Conservation (phyloP, 106 monocot species). For the Platanthera guangdongensis region DNA sequence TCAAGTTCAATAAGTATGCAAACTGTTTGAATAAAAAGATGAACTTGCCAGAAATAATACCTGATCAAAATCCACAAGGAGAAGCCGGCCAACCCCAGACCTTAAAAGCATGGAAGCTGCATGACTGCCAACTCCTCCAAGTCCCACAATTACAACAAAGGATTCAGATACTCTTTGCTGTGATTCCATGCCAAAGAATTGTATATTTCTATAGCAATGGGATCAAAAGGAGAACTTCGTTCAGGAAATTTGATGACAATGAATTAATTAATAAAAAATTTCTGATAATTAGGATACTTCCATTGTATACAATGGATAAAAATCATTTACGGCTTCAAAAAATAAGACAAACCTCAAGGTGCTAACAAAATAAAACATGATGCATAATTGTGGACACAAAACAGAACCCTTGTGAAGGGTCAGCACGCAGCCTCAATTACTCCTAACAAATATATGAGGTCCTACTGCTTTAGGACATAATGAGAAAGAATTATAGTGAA, state of each 20-base stretch:
- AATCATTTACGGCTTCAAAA: background rate
- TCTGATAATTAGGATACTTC: background rate
- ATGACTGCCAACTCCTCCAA: constrained; percentile 99
- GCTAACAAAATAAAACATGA: background rate
- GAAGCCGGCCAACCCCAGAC: constrained; percentile 84
- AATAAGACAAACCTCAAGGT: background rate
- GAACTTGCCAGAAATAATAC: constrained; percentile 17
- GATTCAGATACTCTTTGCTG: constrained; percentile 77
- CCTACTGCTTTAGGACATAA: too few relatives aligned
- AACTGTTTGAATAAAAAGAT: background rate
- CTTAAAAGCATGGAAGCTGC: constrained; percentile 96
- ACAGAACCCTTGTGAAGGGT: too few relatives aligned
- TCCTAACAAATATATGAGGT: too few relatives aligned
- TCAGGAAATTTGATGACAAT: background rate
- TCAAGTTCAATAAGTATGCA: background rate
- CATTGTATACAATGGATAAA: background rate
- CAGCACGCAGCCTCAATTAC: too few relatives aligned
- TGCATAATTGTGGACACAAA: too few relatives aligned
- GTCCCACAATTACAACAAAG: constrained; percentile 84
- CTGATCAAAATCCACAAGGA: constrained; percentile 99
- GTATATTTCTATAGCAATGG: constrained; percentile 64
- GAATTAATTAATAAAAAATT: background rate
- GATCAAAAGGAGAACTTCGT: background rate
- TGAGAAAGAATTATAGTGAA: too few relatives aligned
- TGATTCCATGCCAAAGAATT: constrained; percentile 89